Evolutionary conservation across 1,284 basidiomycete species (phyloP).

Genomic region (Ustilago crameri): DNA sequence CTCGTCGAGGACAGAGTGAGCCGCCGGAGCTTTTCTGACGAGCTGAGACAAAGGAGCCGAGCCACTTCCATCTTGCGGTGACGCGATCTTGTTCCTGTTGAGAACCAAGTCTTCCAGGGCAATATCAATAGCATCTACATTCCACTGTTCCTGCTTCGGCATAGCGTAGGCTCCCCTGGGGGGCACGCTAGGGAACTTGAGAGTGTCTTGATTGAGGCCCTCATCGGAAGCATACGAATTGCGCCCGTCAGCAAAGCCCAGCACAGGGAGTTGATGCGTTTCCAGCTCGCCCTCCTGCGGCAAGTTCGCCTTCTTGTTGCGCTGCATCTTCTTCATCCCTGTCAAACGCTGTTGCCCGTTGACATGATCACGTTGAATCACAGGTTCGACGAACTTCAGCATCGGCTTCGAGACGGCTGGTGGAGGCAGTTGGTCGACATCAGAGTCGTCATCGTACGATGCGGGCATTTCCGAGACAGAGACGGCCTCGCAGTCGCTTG

Average conservation of each 20-base stretch:
- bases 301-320: constrained; percentile 8
- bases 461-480: constrained; percentile 25
- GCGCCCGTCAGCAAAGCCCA: constrained; percentile 24
- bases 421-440: constrained; percentile 22
- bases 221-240: constrained; percentile 10
- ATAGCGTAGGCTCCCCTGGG: constrained; percentile 1
- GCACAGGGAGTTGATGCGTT: constrained; percentile 28
- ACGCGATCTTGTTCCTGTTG: constrained; percentile 17
- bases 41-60: neutral
- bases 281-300: constrained; percentile 9
- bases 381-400: constrained; percentile 46
- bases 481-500: constrained; percentile 32
- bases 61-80: neutral
- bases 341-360: constrained; percentile 23
- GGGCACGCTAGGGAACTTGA: constrained; percentile 37
- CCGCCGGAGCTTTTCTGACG: constrained; percentile 7
- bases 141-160: constrained; percentile 33
- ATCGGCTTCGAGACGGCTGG: constrained; percentile 20
- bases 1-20: constrained; percentile 37
- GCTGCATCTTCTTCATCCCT: constrained; percentile 47
- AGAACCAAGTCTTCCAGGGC: constrained; percentile 39
- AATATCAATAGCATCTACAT: constrained; percentile 43
- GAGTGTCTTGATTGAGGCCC: constrained; percentile 10
- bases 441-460: constrained; percentile 36
- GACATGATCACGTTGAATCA: constrained; percentile 25